phyloP scores from a whole-genome alignment of 2,329 filamentous ascomycete species.

The Microdochium nivale region DNA sequence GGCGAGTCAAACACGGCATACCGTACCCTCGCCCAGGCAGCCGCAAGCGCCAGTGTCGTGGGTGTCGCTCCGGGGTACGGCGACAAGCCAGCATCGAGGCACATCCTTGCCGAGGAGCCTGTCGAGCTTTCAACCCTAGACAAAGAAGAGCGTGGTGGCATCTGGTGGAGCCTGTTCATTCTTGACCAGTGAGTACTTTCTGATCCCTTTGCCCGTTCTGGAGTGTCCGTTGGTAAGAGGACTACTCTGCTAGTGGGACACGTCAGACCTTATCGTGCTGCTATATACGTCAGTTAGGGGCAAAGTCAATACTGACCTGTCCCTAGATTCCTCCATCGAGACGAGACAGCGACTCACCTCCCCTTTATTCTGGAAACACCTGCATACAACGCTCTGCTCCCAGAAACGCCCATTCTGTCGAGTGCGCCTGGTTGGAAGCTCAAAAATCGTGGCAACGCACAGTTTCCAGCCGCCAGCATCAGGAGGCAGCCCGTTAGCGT shows the following conservation, averaged over 20 bases:
- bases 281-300: too few species aligned
- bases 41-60: constrained; percentile 25
- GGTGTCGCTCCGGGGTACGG: constrained; percentile 26
- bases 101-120: constrained; percentile 16
- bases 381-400: constrained; percentile 16
- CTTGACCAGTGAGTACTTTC: constrained; percentile 28
- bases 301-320: constrained; percentile 4
- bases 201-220: neutral
- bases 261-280: too few species aligned
- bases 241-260: too few species aligned
- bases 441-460: neutral
- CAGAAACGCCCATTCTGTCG: constrained; percentile 11
- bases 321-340: constrained; percentile 20
- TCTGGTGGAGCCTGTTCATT: constrained; percentile 36
- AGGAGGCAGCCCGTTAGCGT: constrained; percentile 11
- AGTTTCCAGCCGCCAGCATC: neutral
- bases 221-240: neutral
- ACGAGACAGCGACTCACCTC: constrained; percentile 16
- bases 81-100: constrained; percentile 19
- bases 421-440: neutral
- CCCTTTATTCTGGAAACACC: constrained; percentile 22
- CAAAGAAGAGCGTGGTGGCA: constrained; percentile 28
- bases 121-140: constrained; percentile 9
- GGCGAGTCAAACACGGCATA: constrained; percentile 31
- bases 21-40: constrained; percentile 30